Percentiles rank a stretch among this genome's conserved stretches.
Conservation (phyloP, 768 basidiomycete species). For the Boletus eberwhitei region DNA sequence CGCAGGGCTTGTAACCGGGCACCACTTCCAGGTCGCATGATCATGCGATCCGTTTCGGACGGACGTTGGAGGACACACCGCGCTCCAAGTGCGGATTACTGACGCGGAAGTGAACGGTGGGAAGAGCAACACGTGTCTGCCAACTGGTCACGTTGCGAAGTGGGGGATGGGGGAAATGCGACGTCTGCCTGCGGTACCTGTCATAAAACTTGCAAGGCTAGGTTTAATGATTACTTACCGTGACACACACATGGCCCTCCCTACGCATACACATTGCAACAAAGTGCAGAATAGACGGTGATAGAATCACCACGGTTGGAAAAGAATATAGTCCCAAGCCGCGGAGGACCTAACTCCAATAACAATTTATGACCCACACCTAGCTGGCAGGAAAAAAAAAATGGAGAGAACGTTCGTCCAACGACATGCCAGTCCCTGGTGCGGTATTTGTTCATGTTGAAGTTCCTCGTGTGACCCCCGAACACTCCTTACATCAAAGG, state of each 20-base stretch:
- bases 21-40: background rate
- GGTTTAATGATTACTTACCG: slow-evolving; percentile 13
- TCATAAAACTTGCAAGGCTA: background rate
- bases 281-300: background rate
- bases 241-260: background rate
- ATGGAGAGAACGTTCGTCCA: too few relatives aligned
- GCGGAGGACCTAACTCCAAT: too few relatives aligned
- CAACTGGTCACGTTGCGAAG: background rate
- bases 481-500: background rate
- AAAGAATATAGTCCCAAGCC: background rate
- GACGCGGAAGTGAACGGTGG: slow-evolving; percentile 16
- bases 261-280: background rate
- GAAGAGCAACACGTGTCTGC: slow-evolving; percentile 14
- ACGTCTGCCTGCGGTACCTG: background rate
- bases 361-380: too few relatives aligned
- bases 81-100: slow-evolving; percentile 11
- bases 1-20: background rate
- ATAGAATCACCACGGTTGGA: background rate
- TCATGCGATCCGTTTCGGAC: slow-evolving; percentile 9
- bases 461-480: background rate
- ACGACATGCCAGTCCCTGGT: too few relatives aligned
- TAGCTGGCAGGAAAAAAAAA: too few relatives aligned
- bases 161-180: background rate
- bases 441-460: slow-evolving; percentile 4
- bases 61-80: background rate